Evolutionary conservation across 2,329 filamentous ascomycete species (phyloP).

Genomic region (Colletotrichum sublineola): DNA sequence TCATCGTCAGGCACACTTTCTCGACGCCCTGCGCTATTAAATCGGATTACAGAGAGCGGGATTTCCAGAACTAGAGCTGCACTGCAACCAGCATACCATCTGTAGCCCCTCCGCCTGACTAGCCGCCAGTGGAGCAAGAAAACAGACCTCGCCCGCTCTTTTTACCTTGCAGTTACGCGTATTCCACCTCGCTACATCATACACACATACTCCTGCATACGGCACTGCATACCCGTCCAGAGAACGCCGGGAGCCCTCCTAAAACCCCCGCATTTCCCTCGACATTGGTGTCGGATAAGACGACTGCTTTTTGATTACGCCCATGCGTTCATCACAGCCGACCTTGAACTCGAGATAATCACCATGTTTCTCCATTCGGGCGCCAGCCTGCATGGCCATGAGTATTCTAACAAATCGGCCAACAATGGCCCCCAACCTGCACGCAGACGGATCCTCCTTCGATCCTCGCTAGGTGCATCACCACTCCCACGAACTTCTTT

Average conservation of each 20-base stretch:
- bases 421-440: constrained; percentile 49
- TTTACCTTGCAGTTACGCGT: neutral
- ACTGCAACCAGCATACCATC: constrained; percentile 2
- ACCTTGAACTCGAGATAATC: constrained; percentile 3
- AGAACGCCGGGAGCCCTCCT: constrained; percentile 26
- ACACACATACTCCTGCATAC: neutral
- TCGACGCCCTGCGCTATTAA: constrained; percentile 17
- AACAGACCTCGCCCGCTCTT: constrained; percentile 23
- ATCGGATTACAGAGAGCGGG: constrained; percentile 3
- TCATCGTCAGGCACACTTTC: constrained; percentile 19
- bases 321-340: constrained; percentile 18
- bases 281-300: neutral
- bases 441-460: constrained; percentile 56
- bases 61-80: constrained; percentile 18
- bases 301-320: neutral
- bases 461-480: constrained; percentile 54
- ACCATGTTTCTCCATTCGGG: constrained; percentile 72
- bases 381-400: constrained; percentile 71
- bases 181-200: constrained; percentile 12
- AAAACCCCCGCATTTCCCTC: constrained; percentile 3
- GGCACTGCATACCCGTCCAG: neutral
- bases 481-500: constrained; percentile 28
- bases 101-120: constrained; percentile 21
- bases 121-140: constrained; percentile 13
- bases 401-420: constrained; percentile 62